Evolutionary conservation across 2,329 filamentous ascomycete species (phyloP).

Genomic region (Beauveria sp.): DNA sequence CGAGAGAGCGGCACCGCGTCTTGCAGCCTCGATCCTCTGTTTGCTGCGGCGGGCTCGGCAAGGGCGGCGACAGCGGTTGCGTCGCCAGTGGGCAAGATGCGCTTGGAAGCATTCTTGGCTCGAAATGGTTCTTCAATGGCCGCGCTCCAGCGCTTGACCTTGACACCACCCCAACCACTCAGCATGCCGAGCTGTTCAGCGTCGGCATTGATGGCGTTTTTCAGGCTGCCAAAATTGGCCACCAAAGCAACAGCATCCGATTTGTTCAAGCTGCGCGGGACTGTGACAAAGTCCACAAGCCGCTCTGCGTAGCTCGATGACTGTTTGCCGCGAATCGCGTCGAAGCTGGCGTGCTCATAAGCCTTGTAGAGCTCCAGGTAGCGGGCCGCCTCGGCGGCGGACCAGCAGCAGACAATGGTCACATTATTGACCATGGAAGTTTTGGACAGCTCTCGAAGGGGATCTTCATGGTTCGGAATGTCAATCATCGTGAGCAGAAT

Average conservation of each 20-base stretch:
- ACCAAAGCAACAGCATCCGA: constrained; percentile 87
- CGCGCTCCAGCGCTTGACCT: constrained; percentile 77
- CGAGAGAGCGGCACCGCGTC: constrained; percentile 32
- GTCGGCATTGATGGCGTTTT: constrained; percentile 78
- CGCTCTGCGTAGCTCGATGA: constrained; percentile 77
- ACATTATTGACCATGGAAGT: constrained; percentile 88
- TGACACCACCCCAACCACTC: constrained; percentile 92
- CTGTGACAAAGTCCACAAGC: constrained; percentile 86
- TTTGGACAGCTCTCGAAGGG: constrained; percentile 82
- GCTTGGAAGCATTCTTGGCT: constrained; percentile 60
- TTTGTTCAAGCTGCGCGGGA: constrained; percentile 85
- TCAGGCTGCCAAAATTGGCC: constrained; percentile 83
- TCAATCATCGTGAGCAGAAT: constrained; percentile 88
- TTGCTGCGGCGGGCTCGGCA: constrained; percentile 6
- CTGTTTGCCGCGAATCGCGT: constrained; percentile 79
- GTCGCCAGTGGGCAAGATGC: constrained; percentile 20
- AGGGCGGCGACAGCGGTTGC: neutral
- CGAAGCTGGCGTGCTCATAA: constrained; percentile 75
- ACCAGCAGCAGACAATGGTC: constrained; percentile 90
- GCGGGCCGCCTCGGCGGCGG: constrained; percentile 81
- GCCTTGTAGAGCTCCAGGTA: constrained; percentile 95
- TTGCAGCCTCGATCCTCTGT: constrained; percentile 24
- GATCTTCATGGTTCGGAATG: constrained; percentile 88
- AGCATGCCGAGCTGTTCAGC: constrained; percentile 78
- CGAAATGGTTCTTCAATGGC: constrained; percentile 82